Evolutionary conservation across 2,329 filamentous ascomycete genomes (phyloP).

Genomic region (Diplodia sapinea): DNA sequence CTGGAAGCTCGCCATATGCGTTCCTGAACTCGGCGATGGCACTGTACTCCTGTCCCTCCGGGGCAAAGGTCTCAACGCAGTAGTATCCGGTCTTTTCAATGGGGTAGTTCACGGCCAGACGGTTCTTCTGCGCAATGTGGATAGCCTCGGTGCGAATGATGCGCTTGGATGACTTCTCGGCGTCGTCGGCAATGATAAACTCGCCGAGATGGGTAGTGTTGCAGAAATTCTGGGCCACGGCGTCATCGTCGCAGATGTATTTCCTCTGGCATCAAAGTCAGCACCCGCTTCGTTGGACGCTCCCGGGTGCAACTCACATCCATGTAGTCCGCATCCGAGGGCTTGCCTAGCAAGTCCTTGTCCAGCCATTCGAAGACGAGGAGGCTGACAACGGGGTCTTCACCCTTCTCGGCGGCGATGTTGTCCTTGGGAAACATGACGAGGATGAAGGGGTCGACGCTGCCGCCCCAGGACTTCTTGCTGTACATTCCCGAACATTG

Average conservation of each 20-base stretch:
- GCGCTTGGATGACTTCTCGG: slow-evolving; percentile 71
- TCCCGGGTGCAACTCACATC: slow-evolving; percentile 37
- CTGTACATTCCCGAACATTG: slow-evolving; percentile 95
- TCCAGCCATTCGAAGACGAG: slow-evolving; percentile 96
- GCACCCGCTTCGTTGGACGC: slow-evolving; percentile 34
- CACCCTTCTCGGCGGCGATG: slow-evolving; percentile 34
- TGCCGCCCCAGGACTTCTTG: slow-evolving; percentile 84
- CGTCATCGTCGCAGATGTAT: slow-evolving; percentile 77
- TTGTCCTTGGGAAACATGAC: slow-evolving; percentile 75
- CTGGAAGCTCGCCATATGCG: slow-evolving; percentile 92
- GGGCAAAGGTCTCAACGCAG: slow-evolving; percentile 82
- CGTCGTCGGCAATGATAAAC: slow-evolving; percentile 81
- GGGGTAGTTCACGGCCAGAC: slow-evolving; percentile 76
- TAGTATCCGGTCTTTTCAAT: slow-evolving; percentile 95
- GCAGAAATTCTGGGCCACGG: slow-evolving; percentile 73
- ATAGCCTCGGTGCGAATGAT: slow-evolving; percentile 80
- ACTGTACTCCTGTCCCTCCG: slow-evolving; percentile 70
- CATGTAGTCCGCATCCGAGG: slow-evolving; percentile 43
- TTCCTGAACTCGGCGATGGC: slow-evolving; percentile 92
- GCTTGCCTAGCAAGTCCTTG: slow-evolving; percentile 75
- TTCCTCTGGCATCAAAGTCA: slow-evolving; percentile 55
- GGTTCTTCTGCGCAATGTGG: slow-evolving; percentile 71
- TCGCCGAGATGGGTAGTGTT: slow-evolving; percentile 78
- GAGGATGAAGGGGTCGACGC: slow-evolving; percentile 85
- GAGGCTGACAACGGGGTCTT: slow-evolving; percentile 79